Evolutionary conservation across 139 green algal species (phyloP).

Genomic region (Klebsormidium nitens): DNA sequence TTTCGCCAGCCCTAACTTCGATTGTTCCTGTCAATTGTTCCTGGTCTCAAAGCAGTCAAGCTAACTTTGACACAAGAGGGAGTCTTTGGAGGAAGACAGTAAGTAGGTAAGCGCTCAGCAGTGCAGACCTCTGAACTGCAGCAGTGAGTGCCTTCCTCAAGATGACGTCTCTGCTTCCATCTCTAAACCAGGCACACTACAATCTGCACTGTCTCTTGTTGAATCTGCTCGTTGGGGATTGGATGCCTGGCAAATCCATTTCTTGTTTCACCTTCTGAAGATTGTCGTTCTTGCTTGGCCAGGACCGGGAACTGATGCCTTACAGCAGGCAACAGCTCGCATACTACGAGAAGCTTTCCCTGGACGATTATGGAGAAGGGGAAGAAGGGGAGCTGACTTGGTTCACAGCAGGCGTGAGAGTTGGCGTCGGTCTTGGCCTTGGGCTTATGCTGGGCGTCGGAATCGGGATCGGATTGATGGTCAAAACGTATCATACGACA

Average conservation of each 20-base stretch:
- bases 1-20: constrained; percentile 5
- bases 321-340: not conserved
- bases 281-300: not conserved
- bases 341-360: not conserved
- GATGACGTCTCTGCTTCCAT: no score
- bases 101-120: not conserved
- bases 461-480: constrained; percentile 32
- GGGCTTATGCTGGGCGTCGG: constrained; percentile 35
- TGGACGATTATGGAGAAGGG: not conserved
- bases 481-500: constrained; percentile 27
- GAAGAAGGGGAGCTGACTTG: constrained; percentile 20
- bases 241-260: not conserved
- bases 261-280: not conserved
- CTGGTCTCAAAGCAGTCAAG: no score
- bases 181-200: no score
- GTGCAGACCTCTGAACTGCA: constrained; percentile 1
- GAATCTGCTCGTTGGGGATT: not conserved
- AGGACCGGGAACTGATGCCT: not conserved
- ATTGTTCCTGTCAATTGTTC: no score
- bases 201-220: not conserved
- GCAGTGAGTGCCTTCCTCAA: no score
- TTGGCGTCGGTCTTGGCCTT: constrained; percentile 34
- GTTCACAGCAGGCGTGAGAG: constrained; percentile 39
- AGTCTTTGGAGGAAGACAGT: no score
- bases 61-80: no score